Base-by-base conservation (phyloP, 345 rosid genomes). In the Gossypium rotundifolium region DNA sequence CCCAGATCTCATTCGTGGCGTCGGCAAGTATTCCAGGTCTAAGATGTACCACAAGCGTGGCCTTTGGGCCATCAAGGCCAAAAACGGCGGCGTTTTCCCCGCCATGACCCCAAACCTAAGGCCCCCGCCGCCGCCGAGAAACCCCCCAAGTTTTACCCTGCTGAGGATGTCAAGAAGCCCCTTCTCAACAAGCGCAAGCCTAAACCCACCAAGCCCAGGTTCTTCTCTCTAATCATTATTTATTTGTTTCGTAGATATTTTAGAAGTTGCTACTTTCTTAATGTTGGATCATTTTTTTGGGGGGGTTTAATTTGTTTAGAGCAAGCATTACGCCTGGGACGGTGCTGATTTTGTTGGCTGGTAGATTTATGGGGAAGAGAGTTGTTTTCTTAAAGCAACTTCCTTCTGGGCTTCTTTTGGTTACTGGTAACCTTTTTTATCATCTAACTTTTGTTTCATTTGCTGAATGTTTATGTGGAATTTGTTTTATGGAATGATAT, bases 291-390 rank as follows among this genome's bases (percentile, higher is more conserved):
- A 33, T 5, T 33, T 4, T 29, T 5, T 33, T 33, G 4, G 1
- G 7, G 38, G 38, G 40, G 25, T 68, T 25, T 75, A 54, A 23
- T 40, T 59, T 59, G 33, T 12, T 77, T 78, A 91, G 98, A 82
- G 83, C 90, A 2, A 87, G 91, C 76, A 84, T 91, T 54, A 86
- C 93, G 14, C 92, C 94, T 2, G 97, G 94, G 10, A 86, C 93
- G 22, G 93, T 91, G 16, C 22, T 58, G 63, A 58, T 58, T 58
- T 23, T 58, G 38, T 23, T 58, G 63, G 63, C 63, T 58, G 63
- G 63, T 23, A 58, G 38, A 23, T 58, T 58, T 58, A 58, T 58
- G 63, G 63, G 63, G 33, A 58, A 58, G 63, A 58, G 63, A 58
- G 63, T 58, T 58, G 63, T 58, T 4, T 58, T 58, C 29, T 58